Evolutionary conservation across 768 basidiomycete species (phyloP), one percentile per base, ranked within the genome.

Genomic region (Hortiboletus flavorubellus): DNA sequence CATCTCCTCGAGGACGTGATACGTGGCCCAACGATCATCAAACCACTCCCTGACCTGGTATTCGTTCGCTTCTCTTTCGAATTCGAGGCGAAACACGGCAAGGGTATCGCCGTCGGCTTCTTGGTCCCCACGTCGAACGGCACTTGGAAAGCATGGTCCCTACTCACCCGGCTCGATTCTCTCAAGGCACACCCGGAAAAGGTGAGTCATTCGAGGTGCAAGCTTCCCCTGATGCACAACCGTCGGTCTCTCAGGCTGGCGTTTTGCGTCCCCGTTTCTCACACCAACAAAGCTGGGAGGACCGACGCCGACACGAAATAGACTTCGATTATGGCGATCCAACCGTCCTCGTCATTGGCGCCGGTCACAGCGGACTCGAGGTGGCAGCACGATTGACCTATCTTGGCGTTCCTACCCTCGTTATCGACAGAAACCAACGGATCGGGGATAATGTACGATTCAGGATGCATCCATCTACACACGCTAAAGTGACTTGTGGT

Each of bases 351-450:
- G 68, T 89, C 43, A 73, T 87, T 21, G 84, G 85, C 9, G 85
- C 77, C 4, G 85, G 85, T 1, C 89, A 88, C 54, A 79, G 80
- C 58, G 89, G 88, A 4, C 69, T 91, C 41, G 79, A 74, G 37
- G 62, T 83, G 2, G 86, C 87, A 0, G 84, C 86, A 2, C 73
- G 85, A 26, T 70, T 91, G 57, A 82, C 83, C 58, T 71, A 70
- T 37, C 69, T 88, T 30, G 79, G 79, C 16, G 73, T 90, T 15
- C 64, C 73, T 10, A 72, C 78, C 0, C 72, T 91, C 21, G 68
- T 85, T 23, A 69, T 87, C 14, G 85, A 88, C 59, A 73, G 73
- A 57, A 76, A 79, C 40, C 46, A 66, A 21, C 70, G 77, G 18
- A 68, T 84, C 14, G 82, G 86, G 7, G 82, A 84, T 59, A 79